These are phyloP conservation scores for Echinosophora koreensis DNA, from an alignment of 306 rosid species.

Conservation along the genomic window DNA sequence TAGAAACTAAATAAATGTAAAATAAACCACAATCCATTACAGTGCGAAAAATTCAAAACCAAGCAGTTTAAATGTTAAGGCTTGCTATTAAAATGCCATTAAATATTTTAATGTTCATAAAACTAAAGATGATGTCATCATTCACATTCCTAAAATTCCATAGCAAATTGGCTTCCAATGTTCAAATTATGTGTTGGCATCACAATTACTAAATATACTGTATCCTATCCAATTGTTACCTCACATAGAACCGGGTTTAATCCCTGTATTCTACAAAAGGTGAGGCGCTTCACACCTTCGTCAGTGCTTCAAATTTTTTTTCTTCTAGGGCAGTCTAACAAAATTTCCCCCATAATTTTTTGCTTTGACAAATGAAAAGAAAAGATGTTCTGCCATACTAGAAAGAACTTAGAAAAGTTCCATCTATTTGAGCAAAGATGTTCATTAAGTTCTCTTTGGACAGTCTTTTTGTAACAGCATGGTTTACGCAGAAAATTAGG, in stretches of 20 bases:
- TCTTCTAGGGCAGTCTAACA: neutral
- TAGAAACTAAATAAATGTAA: neutral
- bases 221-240: neutral
- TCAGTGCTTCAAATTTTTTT: neutral
- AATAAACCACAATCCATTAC: neutral
- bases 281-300: neutral
- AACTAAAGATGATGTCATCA: neutral
- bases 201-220: neutral
- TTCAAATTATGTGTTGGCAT: neutral
- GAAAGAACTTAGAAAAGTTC: neutral
- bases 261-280: neutral
- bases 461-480: neutral
- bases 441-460: neutral
- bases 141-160: neutral
- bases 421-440: neutral
- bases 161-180: neutral
- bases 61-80: neutral
- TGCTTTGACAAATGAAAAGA: constrained; percentile 1
- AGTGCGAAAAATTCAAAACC: neutral
- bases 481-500: neutral
- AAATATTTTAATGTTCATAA: neutral
- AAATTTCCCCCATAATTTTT: neutral
- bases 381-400: neutral
- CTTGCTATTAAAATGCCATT: neutral
- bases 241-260: neutral